Evolutionary conservation across 2,329 filamentous ascomycete genomes (phyloP).

Genomic region (Huntiella omanensis): DNA sequence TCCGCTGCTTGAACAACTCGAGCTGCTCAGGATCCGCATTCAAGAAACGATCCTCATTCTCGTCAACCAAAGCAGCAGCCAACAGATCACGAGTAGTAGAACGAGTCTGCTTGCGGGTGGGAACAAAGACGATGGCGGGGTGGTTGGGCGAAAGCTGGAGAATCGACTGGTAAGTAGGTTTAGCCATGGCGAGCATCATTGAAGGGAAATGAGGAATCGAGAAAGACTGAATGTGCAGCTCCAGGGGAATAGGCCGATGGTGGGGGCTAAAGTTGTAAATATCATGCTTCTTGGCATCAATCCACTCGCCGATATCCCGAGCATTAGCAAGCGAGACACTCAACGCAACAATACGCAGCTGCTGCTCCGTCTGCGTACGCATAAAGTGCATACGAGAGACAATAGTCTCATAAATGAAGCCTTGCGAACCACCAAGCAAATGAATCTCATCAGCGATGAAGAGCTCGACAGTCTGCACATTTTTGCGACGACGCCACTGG

Average conservation of each 20-base stretch:
- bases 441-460: conserved; percentile 94
- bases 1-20: conserved; percentile 57
- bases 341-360: conserved; percentile 72
- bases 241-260: conserved; percentile 70
- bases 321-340: conserved; percentile 88
- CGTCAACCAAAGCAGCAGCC: conserved; percentile 70
- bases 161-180: conserved; percentile 78
- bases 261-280: conserved; percentile 98
- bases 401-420: conserved; percentile 86
- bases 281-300: conserved; percentile 91
- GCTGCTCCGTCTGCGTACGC: conserved; percentile 65
- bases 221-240: conserved; percentile 90
- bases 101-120: conserved; percentile 81
- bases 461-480: conserved; percentile 72
- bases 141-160: conserved; percentile 76
- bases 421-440: conserved; percentile 68
- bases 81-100: conserved; percentile 73
- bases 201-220: conserved; percentile 94
- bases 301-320: conserved; percentile 90
- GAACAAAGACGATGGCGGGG: conserved; percentile 80
- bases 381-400: conserved; percentile 98
- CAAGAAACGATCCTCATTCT: conserved; percentile 85
- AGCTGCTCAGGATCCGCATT: conserved; percentile 71
- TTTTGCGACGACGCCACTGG: conserved; percentile 93
- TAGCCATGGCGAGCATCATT: conserved; percentile 95